Conservation (phyloP, 306 rosid species). For the Parietaria judaica region DNA sequence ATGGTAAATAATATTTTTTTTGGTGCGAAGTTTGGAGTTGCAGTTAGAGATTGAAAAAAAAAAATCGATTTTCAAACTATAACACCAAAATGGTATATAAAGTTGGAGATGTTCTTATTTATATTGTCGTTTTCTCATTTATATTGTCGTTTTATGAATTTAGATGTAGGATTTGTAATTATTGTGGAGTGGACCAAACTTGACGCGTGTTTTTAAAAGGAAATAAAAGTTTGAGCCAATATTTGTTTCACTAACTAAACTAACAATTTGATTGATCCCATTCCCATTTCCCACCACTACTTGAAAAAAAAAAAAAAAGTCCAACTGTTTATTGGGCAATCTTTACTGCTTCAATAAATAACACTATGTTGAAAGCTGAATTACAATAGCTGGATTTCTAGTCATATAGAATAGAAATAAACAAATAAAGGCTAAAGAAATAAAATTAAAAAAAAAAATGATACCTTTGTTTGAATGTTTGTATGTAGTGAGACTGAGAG, state of each 20-base stretch:
- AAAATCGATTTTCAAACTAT: too few relatives aligned
- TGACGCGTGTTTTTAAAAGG: neutral
- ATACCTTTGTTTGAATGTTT: neutral
- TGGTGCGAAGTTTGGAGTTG: too few relatives aligned
- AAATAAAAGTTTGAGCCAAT: neutral
- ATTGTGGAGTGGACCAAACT: neutral
- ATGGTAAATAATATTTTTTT: too few relatives aligned
- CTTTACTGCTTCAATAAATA: neutral
- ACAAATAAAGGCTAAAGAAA: too few relatives aligned
- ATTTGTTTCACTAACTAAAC: neutral
- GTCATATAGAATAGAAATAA: too few relatives aligned
- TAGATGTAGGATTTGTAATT: neutral
- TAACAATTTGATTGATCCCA: neutral
- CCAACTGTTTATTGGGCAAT: neutral
- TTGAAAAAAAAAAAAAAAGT: neutral
- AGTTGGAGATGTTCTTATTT: too few relatives aligned
- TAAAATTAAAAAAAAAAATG: too few relatives aligned
- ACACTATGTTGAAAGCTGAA: conserved; percentile 4
- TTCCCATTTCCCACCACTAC: neutral
- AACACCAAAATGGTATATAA: too few relatives aligned
- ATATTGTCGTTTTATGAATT: too few relatives aligned
- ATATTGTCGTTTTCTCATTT: too few relatives aligned
- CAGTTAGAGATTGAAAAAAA: too few relatives aligned
- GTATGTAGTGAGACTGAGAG: neutral
- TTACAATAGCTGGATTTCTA: neutral